These are phyloP conservation scores for Phialemonium atrogriseum DNA, from an alignment of 2,329 filamentous ascomycete species.

Conservation along the genomic window DNA sequence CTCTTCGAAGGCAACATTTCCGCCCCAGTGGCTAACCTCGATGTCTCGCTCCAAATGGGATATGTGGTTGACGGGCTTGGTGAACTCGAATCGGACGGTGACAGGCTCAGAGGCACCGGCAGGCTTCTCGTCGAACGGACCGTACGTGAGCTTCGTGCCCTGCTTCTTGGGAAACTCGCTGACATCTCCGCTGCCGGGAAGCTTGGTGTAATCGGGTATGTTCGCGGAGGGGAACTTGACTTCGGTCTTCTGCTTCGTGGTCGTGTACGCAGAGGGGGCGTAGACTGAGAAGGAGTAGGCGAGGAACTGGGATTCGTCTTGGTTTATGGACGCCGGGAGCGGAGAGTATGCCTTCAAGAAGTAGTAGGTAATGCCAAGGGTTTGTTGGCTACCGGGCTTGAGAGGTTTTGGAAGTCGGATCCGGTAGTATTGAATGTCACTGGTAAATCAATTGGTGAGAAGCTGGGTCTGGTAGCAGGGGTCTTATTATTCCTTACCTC, in stretches of 20 bases:
- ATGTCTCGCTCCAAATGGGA: constrained; percentile 78
- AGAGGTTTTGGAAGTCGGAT: constrained; percentile 72
- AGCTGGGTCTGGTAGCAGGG: neutral
- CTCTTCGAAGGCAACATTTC: constrained; percentile 92
- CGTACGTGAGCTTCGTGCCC: constrained; percentile 81
- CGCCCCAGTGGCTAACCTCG: constrained; percentile 96
- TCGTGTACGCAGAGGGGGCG: constrained; percentile 73
- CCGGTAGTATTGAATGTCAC: constrained; percentile 73
- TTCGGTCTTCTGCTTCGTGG: constrained; percentile 93
- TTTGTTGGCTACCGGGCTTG: constrained; percentile 68
- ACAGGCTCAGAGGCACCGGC: constrained; percentile 67
- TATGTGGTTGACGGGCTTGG: constrained; percentile 78
- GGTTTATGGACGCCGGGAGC: constrained; percentile 73
- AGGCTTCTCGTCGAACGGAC: constrained; percentile 76
- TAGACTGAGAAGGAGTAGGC: constrained; percentile 81
- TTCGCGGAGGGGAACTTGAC: constrained; percentile 75
- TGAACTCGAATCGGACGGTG: constrained; percentile 87
- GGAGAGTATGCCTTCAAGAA: constrained; percentile 71
- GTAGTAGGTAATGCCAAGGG: constrained; percentile 79
- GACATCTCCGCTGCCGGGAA: constrained; percentile 56
- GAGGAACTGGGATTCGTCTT: constrained; percentile 81
- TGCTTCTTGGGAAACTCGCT: constrained; percentile 64
- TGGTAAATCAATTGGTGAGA: constrained; percentile 23
- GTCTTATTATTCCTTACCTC: constrained; percentile 34
- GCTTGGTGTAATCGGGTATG: constrained; percentile 76